These are phyloP conservation scores for Senecio squalidus DNA, from an alignment of 140 eudicot genomes.

Conservation along the genomic window DNA sequence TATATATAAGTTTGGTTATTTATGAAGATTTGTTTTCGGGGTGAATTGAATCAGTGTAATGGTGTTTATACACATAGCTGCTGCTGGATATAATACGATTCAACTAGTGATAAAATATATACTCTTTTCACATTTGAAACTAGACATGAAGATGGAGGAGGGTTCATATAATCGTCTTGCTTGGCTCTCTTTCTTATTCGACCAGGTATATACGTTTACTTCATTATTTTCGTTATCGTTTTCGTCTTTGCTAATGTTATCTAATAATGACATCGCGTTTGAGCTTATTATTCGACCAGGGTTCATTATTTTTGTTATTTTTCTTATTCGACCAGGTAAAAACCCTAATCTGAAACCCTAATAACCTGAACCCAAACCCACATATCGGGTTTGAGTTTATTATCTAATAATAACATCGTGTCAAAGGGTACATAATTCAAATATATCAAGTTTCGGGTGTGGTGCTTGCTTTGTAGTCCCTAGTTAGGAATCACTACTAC, in stretches of 20 bases:
- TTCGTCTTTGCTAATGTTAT: background rate
- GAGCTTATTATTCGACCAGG: too few relatives aligned
- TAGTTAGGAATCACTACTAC: too few relatives aligned
- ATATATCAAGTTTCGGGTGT: too few relatives aligned
- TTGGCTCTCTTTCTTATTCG: constrained; percentile 48
- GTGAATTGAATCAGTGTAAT: constrained; percentile 34
- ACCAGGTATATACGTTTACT: constrained; percentile 50
- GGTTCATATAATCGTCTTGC: constrained; percentile 29
- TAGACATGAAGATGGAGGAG: constrained; percentile 1
- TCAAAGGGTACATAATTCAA: too few relatives aligned
- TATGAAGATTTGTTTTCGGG: background rate
- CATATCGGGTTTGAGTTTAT: too few relatives aligned
- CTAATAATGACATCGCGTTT: background rate
- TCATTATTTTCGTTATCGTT: background rate
- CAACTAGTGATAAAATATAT: constrained; percentile 31
- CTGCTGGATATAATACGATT: constrained; percentile 48
- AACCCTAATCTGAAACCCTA: too few relatives aligned
- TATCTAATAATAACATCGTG: too few relatives aligned
- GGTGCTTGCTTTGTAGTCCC: too few relatives aligned
- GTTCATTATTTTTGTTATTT: too few relatives aligned
- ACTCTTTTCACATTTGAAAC: constrained; percentile 14
- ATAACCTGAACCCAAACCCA: too few relatives aligned
- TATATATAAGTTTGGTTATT: background rate
- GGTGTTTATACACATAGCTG: constrained; percentile 52
- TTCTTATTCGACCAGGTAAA: too few relatives aligned